Evolutionary conservation across 768 basidiomycete genomes (phyloP), one percentile per base, ranked within the genome.

Genomic region (Sarcodon sp.): DNA sequence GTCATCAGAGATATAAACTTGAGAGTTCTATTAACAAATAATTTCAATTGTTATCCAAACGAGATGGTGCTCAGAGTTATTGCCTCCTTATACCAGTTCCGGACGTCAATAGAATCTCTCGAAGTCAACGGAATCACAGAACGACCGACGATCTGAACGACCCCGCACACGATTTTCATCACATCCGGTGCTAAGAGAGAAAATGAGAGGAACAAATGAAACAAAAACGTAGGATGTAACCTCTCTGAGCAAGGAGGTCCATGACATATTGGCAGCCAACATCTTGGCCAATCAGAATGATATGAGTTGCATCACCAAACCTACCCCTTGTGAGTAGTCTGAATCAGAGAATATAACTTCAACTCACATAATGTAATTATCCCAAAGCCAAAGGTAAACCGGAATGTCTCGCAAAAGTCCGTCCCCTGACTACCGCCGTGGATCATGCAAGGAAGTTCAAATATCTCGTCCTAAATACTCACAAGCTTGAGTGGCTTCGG

Each of bases 361-460:
- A 16, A 60, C 84, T 53, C 54, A 92, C 91, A 85, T 78, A 52
- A 94, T 70, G 57, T 89, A 90, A 56, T 93, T 92, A 62, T 96
- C 92, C 92, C 92, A 97, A 12, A 96, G 62, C 92, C 92, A 97
- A 12, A 96, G 62, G 59, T 93, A 92, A 7, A 71, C 69, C 44
- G 91, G 59, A 16, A 91, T 63, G 33, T 82, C 75, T 50, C 63
- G 69, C 12, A 68, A 69, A 34, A 69, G 65, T 36, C 53, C 57
- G 58, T 56, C 56, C 8, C 27, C 39, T 16, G 27, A 11, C 39
- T 41, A 13, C 7, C 7, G 27, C 16, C 16, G 27, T 41, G 4
- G 27, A 13, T 41, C 39, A 13, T 13, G 39, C 27, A 8, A 27
- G 15, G 39, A 7, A 41, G 27, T 27, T 13, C 8, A 41, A 13